phyloP scores from a whole-genome alignment of 1,139 yeast genomes.

The Eremothecium coryli region DNA sequence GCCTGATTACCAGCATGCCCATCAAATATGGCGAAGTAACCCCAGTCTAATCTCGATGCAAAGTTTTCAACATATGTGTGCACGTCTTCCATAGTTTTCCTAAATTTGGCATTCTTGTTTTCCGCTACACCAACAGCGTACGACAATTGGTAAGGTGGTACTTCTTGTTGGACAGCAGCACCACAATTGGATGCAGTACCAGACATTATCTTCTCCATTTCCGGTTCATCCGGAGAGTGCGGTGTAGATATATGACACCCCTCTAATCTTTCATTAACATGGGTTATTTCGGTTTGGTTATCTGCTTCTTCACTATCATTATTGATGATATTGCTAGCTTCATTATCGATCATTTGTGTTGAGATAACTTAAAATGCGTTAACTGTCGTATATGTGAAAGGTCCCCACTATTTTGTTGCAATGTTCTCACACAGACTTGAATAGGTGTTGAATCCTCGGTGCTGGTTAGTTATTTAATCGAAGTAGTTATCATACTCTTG shows the following conservation, averaged over 20 bases:
- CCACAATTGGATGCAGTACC: not conserved
- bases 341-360: conserved; percentile 4
- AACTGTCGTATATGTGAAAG: not conserved
- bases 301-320: not conserved
- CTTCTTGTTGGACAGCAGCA: conserved; percentile 3
- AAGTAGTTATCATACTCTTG: not conserved
- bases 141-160: conserved; percentile 39
- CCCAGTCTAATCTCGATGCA: conserved; percentile 85
- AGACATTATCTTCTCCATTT: too few species aligned
- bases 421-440: too few species aligned
- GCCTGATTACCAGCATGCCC: conserved; percentile 96
- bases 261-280: not conserved
- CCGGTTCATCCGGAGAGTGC: not conserved
- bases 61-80: conserved; percentile 90
- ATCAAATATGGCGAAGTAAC: conserved; percentile 91
- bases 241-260: not conserved
- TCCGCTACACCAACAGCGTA: conserved; percentile 85
- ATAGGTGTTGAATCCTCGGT: not conserved
- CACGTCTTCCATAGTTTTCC: conserved; percentile 94
- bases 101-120: conserved; percentile 68
- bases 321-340: not conserved
- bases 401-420: not conserved
- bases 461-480: too few species aligned
- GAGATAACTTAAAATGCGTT: too few species aligned
- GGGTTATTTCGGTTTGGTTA: not conserved